Evolutionary conservation across 257 asterid genomes (phyloP), one percentile per base, ranked within the genome.

Genomic region (Parsonsia alboflavescens): DNA sequence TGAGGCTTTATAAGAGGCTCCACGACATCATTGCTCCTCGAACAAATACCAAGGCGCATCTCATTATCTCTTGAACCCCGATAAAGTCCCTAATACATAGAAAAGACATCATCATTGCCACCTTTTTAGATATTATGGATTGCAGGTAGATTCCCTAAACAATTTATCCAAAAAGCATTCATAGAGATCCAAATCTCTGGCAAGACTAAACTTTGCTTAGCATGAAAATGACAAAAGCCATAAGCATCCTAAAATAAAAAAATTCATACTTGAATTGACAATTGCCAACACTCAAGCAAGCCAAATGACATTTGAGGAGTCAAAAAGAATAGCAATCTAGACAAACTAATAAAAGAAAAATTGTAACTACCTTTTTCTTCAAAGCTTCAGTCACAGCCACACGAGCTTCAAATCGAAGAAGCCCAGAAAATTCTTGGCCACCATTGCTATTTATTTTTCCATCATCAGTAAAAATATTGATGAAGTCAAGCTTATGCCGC

Each of bases 1-100:
- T 94, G 99, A 45, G 97, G 97, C 89, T 92, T 94, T 76, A 92
- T 89, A 62, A 94, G 90, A 63, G 99, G 99, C 85, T 94, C 99
- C 80, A 92, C 90, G 3, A 94, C 92, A 78, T 94, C 99, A 44
- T 81, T 88, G 83, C 85, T 90, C 83, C 99, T 89, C 49, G 97
- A 92, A 88, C 97, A 94, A 83, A 88, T 63, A 48, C 99, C 99
- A 72, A 94, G 96, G 33, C 97, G 90, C 99, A 94, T 94, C 85
- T 88, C 97, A 77, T 94, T 94, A 80, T 85, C 83, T 78, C 81
- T 78, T 71, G 86, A 87, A 72, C 94, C 96, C 79, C 93, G 87
- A 80, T 82, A 92, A 56, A 94, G 96, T 41, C 91, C 97, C 97
- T 94, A 73, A 69, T 80, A 70, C 73, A 78, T 69, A 74, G 74